Evolutionary conservation across 345 rosid genomes (phyloP).

Genomic region (Moringa oleifera): DNA sequence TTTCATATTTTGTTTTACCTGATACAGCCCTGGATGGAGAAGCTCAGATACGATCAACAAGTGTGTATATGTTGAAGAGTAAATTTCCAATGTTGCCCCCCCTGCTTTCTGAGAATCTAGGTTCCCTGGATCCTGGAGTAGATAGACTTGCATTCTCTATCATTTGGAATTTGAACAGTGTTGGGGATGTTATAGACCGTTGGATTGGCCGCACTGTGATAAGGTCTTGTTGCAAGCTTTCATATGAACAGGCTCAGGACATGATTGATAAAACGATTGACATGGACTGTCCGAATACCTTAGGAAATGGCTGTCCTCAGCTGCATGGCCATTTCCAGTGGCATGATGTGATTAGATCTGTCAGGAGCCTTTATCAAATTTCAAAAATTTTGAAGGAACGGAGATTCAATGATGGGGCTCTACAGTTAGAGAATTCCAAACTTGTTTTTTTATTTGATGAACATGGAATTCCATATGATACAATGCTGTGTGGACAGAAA

Average conservation of each 20-base stretch:
- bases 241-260: constrained; percentile 71
- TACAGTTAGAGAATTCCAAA: constrained; percentile 60
- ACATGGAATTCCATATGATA: constrained; percentile 66
- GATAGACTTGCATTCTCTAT: constrained; percentile 81
- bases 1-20: constrained; percentile 79
- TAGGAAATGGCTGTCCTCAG: constrained; percentile 34
- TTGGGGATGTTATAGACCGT: constrained; percentile 55
- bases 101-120: constrained; percentile 57
- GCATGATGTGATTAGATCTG: constrained; percentile 55
- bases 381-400: constrained; percentile 53
- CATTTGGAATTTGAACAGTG: constrained; percentile 63
- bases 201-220: constrained; percentile 81
- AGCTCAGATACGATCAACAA: constrained; percentile 77
- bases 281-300: constrained; percentile 19
- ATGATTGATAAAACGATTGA: constrained; percentile 42
- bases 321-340: constrained; percentile 64
- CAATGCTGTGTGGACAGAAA: constrained; percentile 31
- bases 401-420: constrained; percentile 70
- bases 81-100: constrained; percentile 87
- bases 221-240: constrained; percentile 84
- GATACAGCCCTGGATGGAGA: constrained; percentile 64
- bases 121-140: constrained; percentile 81
- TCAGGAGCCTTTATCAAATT: constrained; percentile 49
- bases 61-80: constrained; percentile 56
- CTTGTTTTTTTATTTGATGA: constrained; percentile 53